A percentile compares a stretch with the other conserved stretches of the same genome.
Conservation (phyloP, 805 yeast genomes). For the Candida sakaeoensis region DNA sequence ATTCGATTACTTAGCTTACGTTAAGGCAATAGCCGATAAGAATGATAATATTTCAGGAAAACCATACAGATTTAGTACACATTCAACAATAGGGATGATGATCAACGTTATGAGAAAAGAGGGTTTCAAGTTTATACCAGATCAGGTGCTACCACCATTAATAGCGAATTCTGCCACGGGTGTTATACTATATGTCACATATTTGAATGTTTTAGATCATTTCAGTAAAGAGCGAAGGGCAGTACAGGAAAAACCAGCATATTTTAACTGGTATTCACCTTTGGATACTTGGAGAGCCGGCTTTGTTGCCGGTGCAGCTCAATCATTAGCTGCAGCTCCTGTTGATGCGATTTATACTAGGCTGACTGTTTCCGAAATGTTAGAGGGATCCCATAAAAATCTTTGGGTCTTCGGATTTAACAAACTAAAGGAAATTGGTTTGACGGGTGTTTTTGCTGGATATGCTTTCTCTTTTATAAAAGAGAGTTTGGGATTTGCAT, state of each 20-base stretch:
- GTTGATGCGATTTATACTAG: conserved; percentile 86
- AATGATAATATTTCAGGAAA: conserved; percentile 42
- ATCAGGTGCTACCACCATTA: conserved; percentile 81
- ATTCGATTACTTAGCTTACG: conserved; percentile 76
- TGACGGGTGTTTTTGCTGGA: conserved; percentile 87
- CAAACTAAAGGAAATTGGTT: conserved; percentile 70
- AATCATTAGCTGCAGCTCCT: conserved; percentile 91
- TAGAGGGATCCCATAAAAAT: conserved; percentile 62
- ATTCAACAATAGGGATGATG: conserved; percentile 75
- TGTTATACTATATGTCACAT: conserved; percentile 76
- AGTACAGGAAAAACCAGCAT: conserved; percentile 5
- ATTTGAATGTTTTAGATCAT: conserved; percentile 51
- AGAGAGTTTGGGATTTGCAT: conserved; percentile 80
- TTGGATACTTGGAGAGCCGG: conserved; percentile 76
- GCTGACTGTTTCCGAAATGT: conserved; percentile 69
- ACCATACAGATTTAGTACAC: conserved; percentile 59
- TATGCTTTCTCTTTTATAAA: conserved; percentile 72
- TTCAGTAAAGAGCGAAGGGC: conserved; percentile 16
- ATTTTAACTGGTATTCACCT: conserved; percentile 21
- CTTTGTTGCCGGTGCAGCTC: conserved; percentile 78
- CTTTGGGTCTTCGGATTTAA: conserved; percentile 73
- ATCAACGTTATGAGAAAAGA: conserved; percentile 65
- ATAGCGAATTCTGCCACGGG: conserved; percentile 90
- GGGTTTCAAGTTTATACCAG: conserved; percentile 87
- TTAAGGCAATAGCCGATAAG: conserved; percentile 48